phyloP scores from a whole-genome alignment of 441 rosid species.

The Raphanus hybrid region DNA sequence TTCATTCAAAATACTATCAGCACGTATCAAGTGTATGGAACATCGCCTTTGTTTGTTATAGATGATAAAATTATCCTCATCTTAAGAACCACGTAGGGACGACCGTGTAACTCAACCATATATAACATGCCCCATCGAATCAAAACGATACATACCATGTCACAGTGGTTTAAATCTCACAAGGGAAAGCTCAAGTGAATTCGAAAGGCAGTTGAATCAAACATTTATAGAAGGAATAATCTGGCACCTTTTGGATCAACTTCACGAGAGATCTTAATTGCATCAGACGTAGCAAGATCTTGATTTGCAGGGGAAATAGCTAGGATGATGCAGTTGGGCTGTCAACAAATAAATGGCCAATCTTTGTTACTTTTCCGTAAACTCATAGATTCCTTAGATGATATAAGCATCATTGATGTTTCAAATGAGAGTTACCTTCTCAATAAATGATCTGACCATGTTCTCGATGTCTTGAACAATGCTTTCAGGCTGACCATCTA shows the following conservation, averaged over 20 bases:
- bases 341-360: conserved; percentile 40
- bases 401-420: not conserved
- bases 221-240: not conserved
- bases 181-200: conserved; percentile 3
- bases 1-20: no score
- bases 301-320: conserved; percentile 98
- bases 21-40: no score
- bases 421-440: no score
- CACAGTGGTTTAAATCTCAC: not conserved
- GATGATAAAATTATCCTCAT: no score
- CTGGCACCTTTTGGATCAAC: conserved; percentile 84
- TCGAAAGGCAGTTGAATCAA: conserved; percentile 10
- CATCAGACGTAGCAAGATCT: conserved; percentile 98
- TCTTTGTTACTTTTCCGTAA: conserved; percentile 16
- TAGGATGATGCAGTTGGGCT: conserved; percentile 89
- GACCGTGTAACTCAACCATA: no score
- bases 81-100: no score
- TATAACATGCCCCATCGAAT: no score
- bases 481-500: no score
- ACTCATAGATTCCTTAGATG: not conserved
- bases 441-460: no score
- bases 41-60: no score
- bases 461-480: no score
- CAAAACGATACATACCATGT: no score
- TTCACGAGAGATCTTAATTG: conserved; percentile 91